These are phyloP conservation scores for Debaryomyces udenii DNA, from an alignment of 1,139 yeast genomes.

Conservation along the genomic window DNA sequence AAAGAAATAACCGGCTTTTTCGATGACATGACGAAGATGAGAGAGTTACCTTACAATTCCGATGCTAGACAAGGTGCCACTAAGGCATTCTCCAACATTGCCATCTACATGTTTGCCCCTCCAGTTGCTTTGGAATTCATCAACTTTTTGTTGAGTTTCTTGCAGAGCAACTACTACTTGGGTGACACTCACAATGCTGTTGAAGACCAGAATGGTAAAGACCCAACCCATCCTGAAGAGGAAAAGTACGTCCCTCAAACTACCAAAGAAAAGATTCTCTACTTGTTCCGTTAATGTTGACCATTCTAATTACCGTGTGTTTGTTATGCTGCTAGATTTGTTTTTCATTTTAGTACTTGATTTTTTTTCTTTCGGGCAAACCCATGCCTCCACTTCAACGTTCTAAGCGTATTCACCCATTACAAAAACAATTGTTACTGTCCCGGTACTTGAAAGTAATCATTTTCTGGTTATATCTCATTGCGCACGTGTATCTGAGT, in stretches of 20 bases:
- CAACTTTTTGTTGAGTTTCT: constrained; percentile 26
- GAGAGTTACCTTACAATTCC: constrained; percentile 22
- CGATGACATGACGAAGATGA: constrained; percentile 20
- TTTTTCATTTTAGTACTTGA: too few species aligned
- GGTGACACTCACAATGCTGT: constrained; percentile 36
- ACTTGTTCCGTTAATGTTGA: constrained; percentile 6
- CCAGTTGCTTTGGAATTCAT: constrained; percentile 28
- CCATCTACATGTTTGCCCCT: constrained; percentile 24
- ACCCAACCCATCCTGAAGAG: constrained; percentile 12
- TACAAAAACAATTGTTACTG: too few species aligned
- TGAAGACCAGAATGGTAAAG: constrained; percentile 21
- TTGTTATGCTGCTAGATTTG: too few species aligned
- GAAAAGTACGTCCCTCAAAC: constrained; percentile 2
- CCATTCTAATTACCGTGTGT: too few species aligned
- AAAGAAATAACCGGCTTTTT: constrained; percentile 18
- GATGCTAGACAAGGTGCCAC: constrained; percentile 31
- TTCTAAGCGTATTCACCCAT: too few species aligned
- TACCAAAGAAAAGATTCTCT: constrained; percentile 9
- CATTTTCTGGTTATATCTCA: too few species aligned
- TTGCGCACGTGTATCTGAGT: too few species aligned
- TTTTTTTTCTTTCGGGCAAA: too few species aligned
- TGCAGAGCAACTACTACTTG: constrained; percentile 35
- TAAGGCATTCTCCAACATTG: constrained; percentile 28
- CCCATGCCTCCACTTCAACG: too few species aligned
- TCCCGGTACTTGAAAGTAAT: too few species aligned